Conservation (phyloP, 495 filamentous ascomycete species). For the Xylaria intraflava region DNA sequence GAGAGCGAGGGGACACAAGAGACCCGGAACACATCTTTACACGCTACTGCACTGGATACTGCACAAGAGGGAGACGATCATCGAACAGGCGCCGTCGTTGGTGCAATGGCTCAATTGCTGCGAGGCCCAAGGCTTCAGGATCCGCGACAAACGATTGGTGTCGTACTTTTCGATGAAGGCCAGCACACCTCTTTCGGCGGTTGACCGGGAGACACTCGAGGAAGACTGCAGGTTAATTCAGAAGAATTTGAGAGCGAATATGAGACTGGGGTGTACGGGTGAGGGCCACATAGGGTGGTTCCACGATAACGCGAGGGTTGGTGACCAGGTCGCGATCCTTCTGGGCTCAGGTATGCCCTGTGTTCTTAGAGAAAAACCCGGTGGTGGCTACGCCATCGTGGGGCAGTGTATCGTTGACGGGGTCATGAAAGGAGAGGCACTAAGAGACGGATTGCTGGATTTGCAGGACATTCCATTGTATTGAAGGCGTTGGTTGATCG, state of each 20-base stretch:
- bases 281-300: constrained; percentile 7
- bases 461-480: constrained; percentile 3
- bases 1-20: neutral
- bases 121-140: constrained; percentile 1
- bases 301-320: neutral
- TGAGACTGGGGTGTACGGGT: constrained; percentile 5
- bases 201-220: neutral
- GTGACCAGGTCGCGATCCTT: neutral
- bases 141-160: neutral
- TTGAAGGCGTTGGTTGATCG: too few relatives aligned
- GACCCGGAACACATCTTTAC: constrained; percentile 2
- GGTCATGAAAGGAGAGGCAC: constrained; percentile 8
- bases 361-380: neutral
- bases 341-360: constrained; percentile 8
- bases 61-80: neutral
- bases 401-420: constrained; percentile 7
- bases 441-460: neutral
- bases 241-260: constrained; percentile 6
- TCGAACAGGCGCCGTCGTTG: neutral
- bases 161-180: constrained; percentile 2
- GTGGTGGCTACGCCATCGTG: neutral
- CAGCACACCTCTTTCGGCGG: neutral
- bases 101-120: constrained; percentile 9
- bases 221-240: constrained; percentile 1
- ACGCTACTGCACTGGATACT: neutral